Evolutionary conservation across 495 filamentous ascomycete species (phyloP).

Genomic region (Amphirosellinia nigrospora): DNA sequence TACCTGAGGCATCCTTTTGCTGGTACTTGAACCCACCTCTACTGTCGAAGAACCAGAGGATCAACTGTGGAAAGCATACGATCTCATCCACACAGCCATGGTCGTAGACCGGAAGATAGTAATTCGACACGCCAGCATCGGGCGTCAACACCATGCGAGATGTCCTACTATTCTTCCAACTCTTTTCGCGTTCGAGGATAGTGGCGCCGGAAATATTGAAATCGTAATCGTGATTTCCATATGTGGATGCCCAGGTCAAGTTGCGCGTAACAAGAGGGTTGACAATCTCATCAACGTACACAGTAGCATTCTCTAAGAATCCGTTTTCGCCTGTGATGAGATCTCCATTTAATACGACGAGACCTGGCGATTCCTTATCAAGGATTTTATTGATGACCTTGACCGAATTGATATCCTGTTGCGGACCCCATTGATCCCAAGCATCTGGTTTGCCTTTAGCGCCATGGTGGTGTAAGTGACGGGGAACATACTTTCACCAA

Average conservation of each 20-base stretch:
- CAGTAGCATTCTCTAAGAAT: conserved; percentile 60
- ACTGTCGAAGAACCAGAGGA: conserved; percentile 82
- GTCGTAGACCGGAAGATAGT: conserved; percentile 61
- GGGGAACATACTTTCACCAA: conserved; percentile 62
- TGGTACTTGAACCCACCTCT: conserved; percentile 66
- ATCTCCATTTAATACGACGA: conserved; percentile 77
- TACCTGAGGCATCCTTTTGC: conserved; percentile 40
- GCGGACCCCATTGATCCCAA: conserved; percentile 61
- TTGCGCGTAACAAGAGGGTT: conserved; percentile 56
- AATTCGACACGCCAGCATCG: conserved; percentile 70
- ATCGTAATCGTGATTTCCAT: conserved; percentile 76
- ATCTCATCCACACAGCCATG: conserved; percentile 30
- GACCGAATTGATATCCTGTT: conserved; percentile 65
- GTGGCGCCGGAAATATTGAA: conserved; percentile 61
- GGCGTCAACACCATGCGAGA: conserved; percentile 47
- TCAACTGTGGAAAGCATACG: conserved; percentile 44
- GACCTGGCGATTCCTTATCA: conserved; percentile 57
- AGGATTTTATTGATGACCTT: conserved; percentile 66
- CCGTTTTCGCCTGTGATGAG: conserved; percentile 74
- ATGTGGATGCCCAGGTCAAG: conserved; percentile 70
- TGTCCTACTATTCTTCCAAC: conserved; percentile 62
- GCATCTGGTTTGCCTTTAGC: conserved; percentile 39
- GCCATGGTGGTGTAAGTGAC: neutral
- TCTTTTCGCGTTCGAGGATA: conserved; percentile 61
- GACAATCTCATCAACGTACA: conserved; percentile 68